Evolutionary conservation across 805 yeast species (phyloP), one percentile per base, ranked within the genome.

Genomic region (Wickerhamiella vanderwaltii): DNA sequence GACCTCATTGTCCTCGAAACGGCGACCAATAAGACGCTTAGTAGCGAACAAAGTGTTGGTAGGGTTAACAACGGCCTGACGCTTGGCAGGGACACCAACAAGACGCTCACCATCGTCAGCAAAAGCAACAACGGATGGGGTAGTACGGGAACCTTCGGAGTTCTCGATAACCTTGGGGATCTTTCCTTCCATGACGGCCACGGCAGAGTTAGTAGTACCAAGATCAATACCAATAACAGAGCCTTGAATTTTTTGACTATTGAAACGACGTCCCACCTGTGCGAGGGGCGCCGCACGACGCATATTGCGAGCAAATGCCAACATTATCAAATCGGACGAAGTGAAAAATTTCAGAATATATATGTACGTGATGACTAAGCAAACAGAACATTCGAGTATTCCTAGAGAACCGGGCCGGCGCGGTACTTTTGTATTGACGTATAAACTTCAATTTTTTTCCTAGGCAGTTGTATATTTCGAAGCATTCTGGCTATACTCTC

Each of bases 41-140:
- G 96, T 86, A 61, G 95, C 95, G 52, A 83, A 86, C 50, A 86
- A 72, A 43, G 96, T 86, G 72, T 86, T 87, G 60, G 79, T 85
- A 44, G 94, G 94, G 73, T 86, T 86, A 51, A 86, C 85, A 41
- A 85, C 87, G 47, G 95, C 93, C 68, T 86, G 96, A 61, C 95
- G 82, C 71, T 86, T 87, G 55, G 96, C 96, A 51, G 93, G 85
- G 46, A 79, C 83, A 66, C 96, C 96, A 47, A 86, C 94, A 47
- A 86, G 68, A 58, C 94, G 78, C 67, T 83, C 94, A 46, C 88
- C 91, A 46, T 81, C 91, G 62, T 79, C 78, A 51, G 91, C 80
- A 75, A 86, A 86, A 42, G 95, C 95, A 46, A 86, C 95, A 33
- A 86, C 84, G 26, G 96, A 87, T 24, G 96, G 95, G 16, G 95